A percentile compares a stretch with the other conserved stretches of the same genome.
Evolutionary conservation across 371 early-diverging fungal genomes (phyloP).

Genomic region (Funneliformis caledonium): DNA sequence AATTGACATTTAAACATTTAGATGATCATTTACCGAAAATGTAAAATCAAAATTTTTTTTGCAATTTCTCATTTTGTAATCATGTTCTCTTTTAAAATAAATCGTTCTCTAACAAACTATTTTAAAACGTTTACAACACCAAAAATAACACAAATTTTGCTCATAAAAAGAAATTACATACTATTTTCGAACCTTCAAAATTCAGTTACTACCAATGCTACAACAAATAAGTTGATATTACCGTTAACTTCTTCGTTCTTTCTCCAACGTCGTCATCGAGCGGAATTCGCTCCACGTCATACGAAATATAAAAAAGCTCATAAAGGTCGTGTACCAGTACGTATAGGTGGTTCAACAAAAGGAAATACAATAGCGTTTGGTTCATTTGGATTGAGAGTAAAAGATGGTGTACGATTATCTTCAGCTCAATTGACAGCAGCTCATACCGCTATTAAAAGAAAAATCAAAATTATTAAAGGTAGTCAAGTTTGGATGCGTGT

Average conservation of each 20-base stretch:
- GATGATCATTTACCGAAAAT: no score
- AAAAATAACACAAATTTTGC: not conserved
- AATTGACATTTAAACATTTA: no score
- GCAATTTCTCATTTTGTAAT: not conserved
- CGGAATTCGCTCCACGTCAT: constrained; percentile 77
- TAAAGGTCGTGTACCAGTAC: constrained; percentile 86
- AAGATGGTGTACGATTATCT: constrained; percentile 81
- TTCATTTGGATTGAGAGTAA: constrained; percentile 87
- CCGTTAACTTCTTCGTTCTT: constrained; percentile 34
- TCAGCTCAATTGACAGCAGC: constrained; percentile 86
- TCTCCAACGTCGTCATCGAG: constrained; percentile 57
- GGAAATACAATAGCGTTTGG: constrained; percentile 89
- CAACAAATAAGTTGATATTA: not conserved
- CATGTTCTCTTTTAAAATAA: not conserved
- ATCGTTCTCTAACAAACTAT: not conserved
- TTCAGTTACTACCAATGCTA: not conserved
- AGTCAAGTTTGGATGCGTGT: constrained; percentile 85
- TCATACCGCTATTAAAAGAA: constrained; percentile 73
- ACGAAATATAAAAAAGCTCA: constrained; percentile 87
- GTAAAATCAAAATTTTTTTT: not conserved
- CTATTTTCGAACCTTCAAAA: not conserved
- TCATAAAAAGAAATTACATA: not conserved
- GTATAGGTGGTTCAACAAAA: constrained; percentile 81
- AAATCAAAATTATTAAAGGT: constrained; percentile 88
- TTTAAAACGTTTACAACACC: no score